Evolutionary conservation across 805 yeast species (phyloP).

Genomic region (Ogataea nitratoaversa): DNA sequence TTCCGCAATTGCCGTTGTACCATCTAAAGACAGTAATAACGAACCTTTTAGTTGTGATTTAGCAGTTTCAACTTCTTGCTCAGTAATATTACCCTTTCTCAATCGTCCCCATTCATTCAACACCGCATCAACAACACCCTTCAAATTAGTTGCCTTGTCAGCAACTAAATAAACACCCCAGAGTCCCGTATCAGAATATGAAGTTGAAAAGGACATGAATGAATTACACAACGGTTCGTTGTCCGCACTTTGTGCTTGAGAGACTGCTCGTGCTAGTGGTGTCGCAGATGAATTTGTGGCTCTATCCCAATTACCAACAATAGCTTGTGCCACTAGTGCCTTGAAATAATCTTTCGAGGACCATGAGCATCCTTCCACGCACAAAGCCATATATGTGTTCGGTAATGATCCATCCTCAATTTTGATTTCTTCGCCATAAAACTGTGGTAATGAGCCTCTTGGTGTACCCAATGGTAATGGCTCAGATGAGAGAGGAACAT

Average conservation of each 20-base stretch:
- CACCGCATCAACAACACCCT: conserved; percentile 67
- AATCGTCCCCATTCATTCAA: conserved; percentile 86
- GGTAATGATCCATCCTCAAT: conserved; percentile 81
- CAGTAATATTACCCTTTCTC: conserved; percentile 69
- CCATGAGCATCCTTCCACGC: conserved; percentile 99
- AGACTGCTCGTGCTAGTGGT: conserved; percentile 65
- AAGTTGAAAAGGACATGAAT: conserved; percentile 93
- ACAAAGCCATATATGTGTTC: conserved; percentile 84
- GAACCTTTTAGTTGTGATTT: conserved; percentile 95
- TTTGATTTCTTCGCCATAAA: conserved; percentile 82
- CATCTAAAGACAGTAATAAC: conserved; percentile 81
- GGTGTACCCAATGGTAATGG: conserved; percentile 71
- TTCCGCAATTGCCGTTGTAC: conserved; percentile 93
- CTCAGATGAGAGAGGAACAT: conserved; percentile 48
- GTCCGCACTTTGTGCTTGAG: conserved; percentile 40
- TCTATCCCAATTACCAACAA: conserved; percentile 97
- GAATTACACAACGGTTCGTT: conserved; percentile 80
- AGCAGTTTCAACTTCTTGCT: conserved; percentile 87
- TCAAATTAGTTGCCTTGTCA: conserved; percentile 66
- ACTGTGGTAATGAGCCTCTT: conserved; percentile 70
- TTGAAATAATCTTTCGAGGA: conserved; percentile 92
- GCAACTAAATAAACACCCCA: conserved; percentile 95
- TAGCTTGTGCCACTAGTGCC: conserved; percentile 93
- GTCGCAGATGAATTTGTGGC: conserved; percentile 84
- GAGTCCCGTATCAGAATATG: conserved; percentile 94